Evolutionary conservation across 2,329 filamentous ascomycete genomes (phyloP), one percentile per base, ranked within the genome.

Genomic region (Hymenoscyphus linearis): DNA sequence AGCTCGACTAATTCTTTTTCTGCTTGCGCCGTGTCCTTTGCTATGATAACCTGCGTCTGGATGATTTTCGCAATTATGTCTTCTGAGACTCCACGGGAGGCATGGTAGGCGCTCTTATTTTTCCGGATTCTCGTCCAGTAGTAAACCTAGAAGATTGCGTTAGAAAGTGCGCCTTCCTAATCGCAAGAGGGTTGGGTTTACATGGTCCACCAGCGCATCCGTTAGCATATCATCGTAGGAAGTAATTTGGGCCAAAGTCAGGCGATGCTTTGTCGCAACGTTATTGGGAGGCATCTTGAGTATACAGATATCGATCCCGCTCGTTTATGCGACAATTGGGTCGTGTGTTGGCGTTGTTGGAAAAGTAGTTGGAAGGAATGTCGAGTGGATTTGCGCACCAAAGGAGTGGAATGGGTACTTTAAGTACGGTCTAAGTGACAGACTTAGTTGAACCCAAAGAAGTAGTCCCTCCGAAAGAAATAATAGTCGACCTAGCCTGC

Each of bases 51-150:
- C 70, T 90, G 78, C 5, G 78, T 77, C 68, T 85, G 84, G 7
- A 88, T 78, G 59, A 87, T 84, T 65, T 83, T 80, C 54, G 81
- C 74, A 40, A 89, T 82, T 52, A 85, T 84, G 60, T 83, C 80
- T 69, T 70, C 69, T 65, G 84, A 85, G 57, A 98, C 80, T 47
- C 91, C 91, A 65, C 95, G 87, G 6, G 89, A 91, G 0, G 91
- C 83, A 69, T 90, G 89, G 75, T 96, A 98, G 60, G 90, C 91
- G 60, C 85, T 86, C 64, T 90, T 87, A 71, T 98, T 96, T 77
- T 99, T 99, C 66, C 93, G 93, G 62, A 97, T 96, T 3, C 85
- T 90, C 5, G 93, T 93, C 93, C 95, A 98, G 79, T 95, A 99
- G 76, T 90, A 97, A 10, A 91, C 88, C 93, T 97, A 67, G 60